Evolutionary conservation across 495 filamentous ascomycete genomes (phyloP).

Genomic region (Hypomontagnella submonticulosa): DNA sequence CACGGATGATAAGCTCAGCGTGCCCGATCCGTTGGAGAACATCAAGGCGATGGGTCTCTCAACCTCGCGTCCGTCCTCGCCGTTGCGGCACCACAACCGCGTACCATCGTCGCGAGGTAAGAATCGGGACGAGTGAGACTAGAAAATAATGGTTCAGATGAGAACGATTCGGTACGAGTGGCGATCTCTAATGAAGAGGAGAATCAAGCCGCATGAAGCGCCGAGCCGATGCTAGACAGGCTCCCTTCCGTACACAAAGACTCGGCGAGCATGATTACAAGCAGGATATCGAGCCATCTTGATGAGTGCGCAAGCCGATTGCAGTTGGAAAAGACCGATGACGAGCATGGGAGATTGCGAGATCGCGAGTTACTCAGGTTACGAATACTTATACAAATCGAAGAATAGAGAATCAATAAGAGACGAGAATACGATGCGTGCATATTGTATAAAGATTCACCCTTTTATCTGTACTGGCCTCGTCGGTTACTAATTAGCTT

Average conservation of each 20-base stretch:
- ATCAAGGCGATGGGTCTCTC: slow-evolving; percentile 66
- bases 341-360: background rate
- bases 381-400: background rate
- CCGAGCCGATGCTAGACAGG: slow-evolving; percentile 28
- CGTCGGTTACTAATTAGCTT: background rate
- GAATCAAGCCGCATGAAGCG: slow-evolving; percentile 23
- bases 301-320: slow-evolving; percentile 19
- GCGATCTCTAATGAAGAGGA: slow-evolving; percentile 3
- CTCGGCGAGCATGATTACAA: slow-evolving; percentile 3
- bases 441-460: slow-evolving; percentile 20
- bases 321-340: slow-evolving; percentile 3
- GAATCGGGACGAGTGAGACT: slow-evolving; percentile 51
- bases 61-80: slow-evolving; percentile 74
- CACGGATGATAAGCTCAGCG: slow-evolving; percentile 47
- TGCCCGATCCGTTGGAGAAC: slow-evolving; percentile 56
- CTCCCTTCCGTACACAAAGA: background rate
- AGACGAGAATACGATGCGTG: slow-evolving; percentile 8
- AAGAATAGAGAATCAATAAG: background rate
- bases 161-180: background rate
- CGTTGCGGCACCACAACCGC: slow-evolving; percentile 64
- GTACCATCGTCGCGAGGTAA: slow-evolving; percentile 54
- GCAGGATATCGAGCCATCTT: slow-evolving; percentile 22
- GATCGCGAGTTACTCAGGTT: slow-evolving; percentile 1
- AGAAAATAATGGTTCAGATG: background rate
- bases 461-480: background rate